Conservation (phyloP, 306 rosid species). For the Trichosanthes cucumerina region DNA sequence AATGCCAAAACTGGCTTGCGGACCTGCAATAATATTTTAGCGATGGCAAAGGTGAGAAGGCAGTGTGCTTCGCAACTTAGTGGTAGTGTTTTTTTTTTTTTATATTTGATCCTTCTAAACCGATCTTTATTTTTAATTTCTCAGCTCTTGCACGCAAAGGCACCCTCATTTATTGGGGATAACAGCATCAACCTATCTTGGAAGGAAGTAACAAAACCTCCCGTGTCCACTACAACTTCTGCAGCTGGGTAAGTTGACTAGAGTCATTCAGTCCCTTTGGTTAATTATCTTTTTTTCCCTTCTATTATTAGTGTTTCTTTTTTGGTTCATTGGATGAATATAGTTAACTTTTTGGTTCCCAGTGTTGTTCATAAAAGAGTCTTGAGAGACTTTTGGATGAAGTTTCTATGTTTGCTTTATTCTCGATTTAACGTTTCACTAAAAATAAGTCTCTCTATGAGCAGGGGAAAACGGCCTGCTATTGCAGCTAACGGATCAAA, state of each 20-base stretch:
- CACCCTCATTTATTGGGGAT: conserved; percentile 82
- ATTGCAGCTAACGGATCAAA: conserved; percentile 43
- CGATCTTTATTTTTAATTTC: background rate
- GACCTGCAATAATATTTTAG: conserved; percentile 83
- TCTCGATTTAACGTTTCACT: background rate
- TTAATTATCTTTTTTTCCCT: background rate
- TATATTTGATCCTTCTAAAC: background rate
- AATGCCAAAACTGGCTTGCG: conserved; percentile 90
- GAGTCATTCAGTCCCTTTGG: background rate
- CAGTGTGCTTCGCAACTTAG: background rate
- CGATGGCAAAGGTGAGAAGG: conserved; percentile 68
- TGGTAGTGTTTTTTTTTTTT: background rate
- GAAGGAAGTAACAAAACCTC: conserved; percentile 74
- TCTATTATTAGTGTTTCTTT: background rate
- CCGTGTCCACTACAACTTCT: conserved; percentile 23
- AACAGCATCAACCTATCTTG: conserved; percentile 87
- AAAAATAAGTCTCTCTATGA: background rate
- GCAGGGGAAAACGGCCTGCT: conserved; percentile 78
- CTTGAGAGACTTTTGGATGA: background rate
- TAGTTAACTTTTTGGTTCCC: background rate
- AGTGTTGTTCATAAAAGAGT: background rate
- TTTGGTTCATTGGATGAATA: background rate
- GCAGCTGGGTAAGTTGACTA: conserved; percentile 48
- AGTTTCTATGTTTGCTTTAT: background rate
- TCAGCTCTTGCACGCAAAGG: conserved; percentile 51